Base-by-base conservation (phyloP, 768 basidiomycete genomes). In the Suillus clintonianus region DNA sequence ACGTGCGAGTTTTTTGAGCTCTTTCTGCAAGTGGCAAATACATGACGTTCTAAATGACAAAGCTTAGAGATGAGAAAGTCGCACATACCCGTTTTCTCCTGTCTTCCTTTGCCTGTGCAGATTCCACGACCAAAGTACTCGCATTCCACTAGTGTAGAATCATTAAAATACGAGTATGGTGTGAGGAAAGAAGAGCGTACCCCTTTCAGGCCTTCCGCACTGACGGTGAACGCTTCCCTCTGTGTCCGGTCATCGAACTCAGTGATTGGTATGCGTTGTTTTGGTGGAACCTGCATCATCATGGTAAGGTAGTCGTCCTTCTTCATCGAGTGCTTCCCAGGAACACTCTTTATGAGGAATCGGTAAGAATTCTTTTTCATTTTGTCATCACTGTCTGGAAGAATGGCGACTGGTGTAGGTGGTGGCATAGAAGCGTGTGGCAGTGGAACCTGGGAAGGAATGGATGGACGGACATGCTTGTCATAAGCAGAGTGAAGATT, bases 271-370 rank as follows among this genome's bases (percentile, higher is more conserved):
- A 86, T 82, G 63, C 84, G 84, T 69, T 91, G 89, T 73, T 92
- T 92, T 63, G 89, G 86, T 5, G 90, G 90, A 13, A 82, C 80
- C 67, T 84, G 80, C 80, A 92, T 90, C 66, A 86, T 85, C 1
- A 78, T 85, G 43, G 81, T 81, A 57, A 93, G 75, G 74, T 86
- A 91, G 64, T 89, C 86, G 68, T 93, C 91, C 73, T 89, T 93
- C 79, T 90, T 91, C 81, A 85, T 81, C 34, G 90, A 89, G 67
- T 92, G 91, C 74, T 92, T 92, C 64, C 91, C 91, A 65, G 90
- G 90, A 53, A 89, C 80, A 62, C 84, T 86, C 79, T 88, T 90
- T 69, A 92, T 89, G 61, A 92, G 83, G 69, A 91, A 87, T 68
- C 86, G 89, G 70, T 92, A 92, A 62, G 78, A 86, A 68, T 90